A percentile compares a stretch with the other conserved stretches of the same genome.
These are phyloP conservation scores for Solanum acaule DNA, from an alignment of 257 asterid species.

Conservation along the genomic window DNA sequence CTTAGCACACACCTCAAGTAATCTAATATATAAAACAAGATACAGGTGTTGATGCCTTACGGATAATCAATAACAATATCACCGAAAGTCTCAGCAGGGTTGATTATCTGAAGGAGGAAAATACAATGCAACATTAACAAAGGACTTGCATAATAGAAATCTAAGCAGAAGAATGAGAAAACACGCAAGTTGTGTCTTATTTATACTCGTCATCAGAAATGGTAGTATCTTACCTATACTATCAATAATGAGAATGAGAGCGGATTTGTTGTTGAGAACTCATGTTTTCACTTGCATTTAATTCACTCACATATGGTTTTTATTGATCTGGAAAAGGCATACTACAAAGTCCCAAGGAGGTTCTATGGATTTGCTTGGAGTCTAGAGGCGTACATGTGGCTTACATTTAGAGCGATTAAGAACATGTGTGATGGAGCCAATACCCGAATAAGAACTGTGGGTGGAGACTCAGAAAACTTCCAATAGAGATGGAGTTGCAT, in stretches of 20 bases:
- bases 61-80: constrained; percentile 94
- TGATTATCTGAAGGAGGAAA: constrained; percentile 57
- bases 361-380: background rate
- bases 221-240: background rate
- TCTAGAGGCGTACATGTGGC: background rate
- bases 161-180: background rate
- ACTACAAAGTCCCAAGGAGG: background rate
- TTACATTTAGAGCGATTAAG: background rate
- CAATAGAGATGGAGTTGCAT: background rate
- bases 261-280: background rate
- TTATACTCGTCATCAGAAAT: background rate
- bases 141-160: background rate
- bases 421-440: background rate
- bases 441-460: background rate
- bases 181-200: background rate
- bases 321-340: background rate
- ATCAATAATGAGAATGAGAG: background rate
- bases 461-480: background rate
- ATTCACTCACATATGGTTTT: background rate
- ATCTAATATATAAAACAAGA: background rate
- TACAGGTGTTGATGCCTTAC: constrained; percentile 47
- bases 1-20: background rate
- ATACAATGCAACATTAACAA: background rate
- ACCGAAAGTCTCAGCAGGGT: constrained; percentile 95
- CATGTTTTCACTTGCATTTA: background rate